These are phyloP conservation scores for Dryas octopetala DNA, from an alignment of 306 rosid genomes.

Conservation along the genomic window DNA sequence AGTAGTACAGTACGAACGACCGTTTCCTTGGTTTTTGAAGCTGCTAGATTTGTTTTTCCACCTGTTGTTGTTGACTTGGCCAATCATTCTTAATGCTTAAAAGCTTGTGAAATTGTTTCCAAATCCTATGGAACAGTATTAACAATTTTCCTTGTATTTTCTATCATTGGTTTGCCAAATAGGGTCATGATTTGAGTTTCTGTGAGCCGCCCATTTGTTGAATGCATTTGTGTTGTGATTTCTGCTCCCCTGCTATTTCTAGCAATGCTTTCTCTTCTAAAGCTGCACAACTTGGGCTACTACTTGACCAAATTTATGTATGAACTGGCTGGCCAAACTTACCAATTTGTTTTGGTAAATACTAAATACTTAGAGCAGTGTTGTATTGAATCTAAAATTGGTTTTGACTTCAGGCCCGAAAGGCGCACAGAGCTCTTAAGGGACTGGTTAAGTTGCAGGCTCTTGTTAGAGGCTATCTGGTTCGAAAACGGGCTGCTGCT, in stretches of 20 bases:
- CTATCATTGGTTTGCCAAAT: too few relatives aligned
- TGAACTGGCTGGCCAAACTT: not conserved
- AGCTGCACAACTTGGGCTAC: too few relatives aligned
- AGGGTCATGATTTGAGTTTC: not conserved
- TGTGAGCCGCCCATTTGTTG: not conserved
- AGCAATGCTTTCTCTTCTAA: not conserved
- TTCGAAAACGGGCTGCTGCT: conserved; percentile 83
- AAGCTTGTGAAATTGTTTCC: conserved; percentile 29
- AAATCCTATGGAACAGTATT: conserved; percentile 36
- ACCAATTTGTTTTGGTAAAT: not conserved
- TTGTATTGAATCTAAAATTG: not conserved
- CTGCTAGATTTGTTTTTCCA: not conserved
- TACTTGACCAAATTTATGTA: not conserved
- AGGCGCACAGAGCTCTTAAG: conserved; percentile 82
- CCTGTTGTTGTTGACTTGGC: not conserved
- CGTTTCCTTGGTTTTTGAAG: conserved; percentile 23
- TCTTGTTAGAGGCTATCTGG: conserved; percentile 83
- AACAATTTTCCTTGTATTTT: not conserved
- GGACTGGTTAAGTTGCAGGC: conserved; percentile 95
- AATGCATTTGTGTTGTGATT: not conserved
- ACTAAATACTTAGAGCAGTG: not conserved
- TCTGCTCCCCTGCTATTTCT: not conserved
- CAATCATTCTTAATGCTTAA: conserved; percentile 34
- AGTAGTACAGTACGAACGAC: conserved; percentile 34
- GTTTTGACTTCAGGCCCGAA: conserved; percentile 59